Evolutionary conservation across 345 rosid genomes (phyloP).

Genomic region (Hypericum androsaemum): DNA sequence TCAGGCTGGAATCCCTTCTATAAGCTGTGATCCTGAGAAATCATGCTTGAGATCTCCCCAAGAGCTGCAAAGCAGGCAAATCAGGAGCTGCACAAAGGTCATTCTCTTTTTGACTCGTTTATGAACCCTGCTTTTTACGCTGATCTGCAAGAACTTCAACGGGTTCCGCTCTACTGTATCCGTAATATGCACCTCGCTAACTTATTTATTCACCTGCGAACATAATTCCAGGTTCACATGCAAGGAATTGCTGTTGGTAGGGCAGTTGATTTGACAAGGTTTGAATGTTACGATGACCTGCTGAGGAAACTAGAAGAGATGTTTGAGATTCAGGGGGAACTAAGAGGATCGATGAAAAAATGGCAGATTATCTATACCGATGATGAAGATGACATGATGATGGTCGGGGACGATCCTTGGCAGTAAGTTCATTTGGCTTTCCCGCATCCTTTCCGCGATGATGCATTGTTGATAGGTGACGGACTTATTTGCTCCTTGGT

Average conservation of each 20-base stretch:
- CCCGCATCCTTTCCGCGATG: background rate
- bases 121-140: too few relatives aligned
- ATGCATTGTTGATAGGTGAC: background rate
- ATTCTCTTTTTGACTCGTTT: slow-evolving; percentile 1
- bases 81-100: slow-evolving; percentile 96
- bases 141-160: too few relatives aligned
- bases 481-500: background rate
- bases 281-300: slow-evolving; percentile 59
- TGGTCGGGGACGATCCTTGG: slow-evolving; percentile 99
- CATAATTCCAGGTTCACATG: slow-evolving; percentile 99
- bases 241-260: slow-evolving; percentile 98
- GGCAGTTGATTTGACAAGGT: slow-evolving; percentile 84
- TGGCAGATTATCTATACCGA: slow-evolving; percentile 98
- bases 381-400: slow-evolving; percentile 97
- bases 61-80: slow-evolving; percentile 80
- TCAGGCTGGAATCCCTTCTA: slow-evolving; percentile 49
- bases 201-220: too few relatives aligned
- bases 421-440: slow-evolving; percentile 48
- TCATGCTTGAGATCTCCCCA: slow-evolving; percentile 72
- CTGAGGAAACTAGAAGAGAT: slow-evolving; percentile 78
- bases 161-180: too few relatives aligned
- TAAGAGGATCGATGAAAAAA: slow-evolving; percentile 52
- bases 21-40: slow-evolving; percentile 74
- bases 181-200: too few relatives aligned
- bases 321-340: slow-evolving; percentile 89